Conservation (phyloP, 345 rosid genomes). For the Populus simonii region DNA sequence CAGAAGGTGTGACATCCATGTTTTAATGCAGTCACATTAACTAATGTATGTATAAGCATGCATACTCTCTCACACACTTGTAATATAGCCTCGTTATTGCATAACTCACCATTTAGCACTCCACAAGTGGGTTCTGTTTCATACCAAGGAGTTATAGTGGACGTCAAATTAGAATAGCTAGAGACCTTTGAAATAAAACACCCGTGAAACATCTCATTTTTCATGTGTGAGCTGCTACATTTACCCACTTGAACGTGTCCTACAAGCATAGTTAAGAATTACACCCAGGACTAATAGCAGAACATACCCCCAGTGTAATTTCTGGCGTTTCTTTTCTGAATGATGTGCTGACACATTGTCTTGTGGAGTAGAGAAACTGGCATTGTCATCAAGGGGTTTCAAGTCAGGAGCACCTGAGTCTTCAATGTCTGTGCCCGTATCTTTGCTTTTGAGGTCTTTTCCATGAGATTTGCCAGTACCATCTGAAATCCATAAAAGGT, state of each 20-base stretch:
- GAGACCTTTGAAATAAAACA: neutral
- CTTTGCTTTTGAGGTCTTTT: constrained; percentile 14
- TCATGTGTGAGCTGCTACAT: neutral
- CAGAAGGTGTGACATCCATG: too few relatives aligned
- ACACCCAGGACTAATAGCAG: neutral
- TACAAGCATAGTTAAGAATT: neutral
- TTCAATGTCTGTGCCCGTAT: constrained; percentile 17
- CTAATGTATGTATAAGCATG: too few relatives aligned
- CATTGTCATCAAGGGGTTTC: constrained; percentile 13
- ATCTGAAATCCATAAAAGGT: constrained; percentile 17
- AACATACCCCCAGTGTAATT: constrained; percentile 70
- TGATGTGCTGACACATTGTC: constrained; percentile 9
- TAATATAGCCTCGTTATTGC: too few relatives aligned
- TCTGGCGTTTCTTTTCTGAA: constrained; percentile 46
- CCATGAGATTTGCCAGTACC: constrained; percentile 12
- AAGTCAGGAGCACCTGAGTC: constrained; percentile 15
- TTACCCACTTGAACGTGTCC: neutral
- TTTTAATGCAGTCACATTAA: too few relatives aligned
- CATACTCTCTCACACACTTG: too few relatives aligned
- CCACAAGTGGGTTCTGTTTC: neutral
- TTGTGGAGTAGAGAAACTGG: constrained; percentile 14
- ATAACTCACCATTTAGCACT: neutral
- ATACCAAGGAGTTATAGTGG: neutral
- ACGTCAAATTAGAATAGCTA: neutral
- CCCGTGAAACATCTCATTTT: neutral